phyloP scores from a whole-genome alignment of 148 eudicot genomes.

The Rhododendron simsii region DNA sequence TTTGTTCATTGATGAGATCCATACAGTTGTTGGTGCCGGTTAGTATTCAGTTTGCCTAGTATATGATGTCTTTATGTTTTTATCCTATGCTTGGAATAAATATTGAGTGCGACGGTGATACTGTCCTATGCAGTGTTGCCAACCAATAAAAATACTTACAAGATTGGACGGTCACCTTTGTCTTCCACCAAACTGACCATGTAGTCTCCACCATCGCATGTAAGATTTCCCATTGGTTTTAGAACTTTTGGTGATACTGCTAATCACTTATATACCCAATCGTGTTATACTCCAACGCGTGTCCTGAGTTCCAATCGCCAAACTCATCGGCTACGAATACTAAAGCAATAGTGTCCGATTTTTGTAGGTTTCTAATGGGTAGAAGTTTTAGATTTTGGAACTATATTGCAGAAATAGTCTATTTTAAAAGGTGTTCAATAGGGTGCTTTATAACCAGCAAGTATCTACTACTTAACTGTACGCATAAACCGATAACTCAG shows the following conservation, averaged over 20 bases:
- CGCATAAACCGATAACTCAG: no score
- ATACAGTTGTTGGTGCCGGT: constrained; percentile 99
- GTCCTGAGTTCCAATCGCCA: not conserved
- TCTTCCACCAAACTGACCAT: not conserved
- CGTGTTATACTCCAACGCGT: not conserved
- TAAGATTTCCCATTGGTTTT: not conserved
- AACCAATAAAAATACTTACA: not conserved
- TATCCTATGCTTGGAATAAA: not conserved
- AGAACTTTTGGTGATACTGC: not conserved
- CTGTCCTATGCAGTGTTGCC: not conserved
- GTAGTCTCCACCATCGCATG: not conserved
- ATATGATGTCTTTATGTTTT: not conserved
- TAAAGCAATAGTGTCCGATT: not conserved
- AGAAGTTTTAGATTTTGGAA: not conserved
- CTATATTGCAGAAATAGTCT: not conserved
- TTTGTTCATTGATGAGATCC: constrained; percentile 92
- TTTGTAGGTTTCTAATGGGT: not conserved
- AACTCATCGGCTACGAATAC: not conserved
- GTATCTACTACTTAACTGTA: no score
- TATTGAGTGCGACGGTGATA: not conserved
- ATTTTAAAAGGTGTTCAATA: not conserved
- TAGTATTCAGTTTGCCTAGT: constrained; percentile 16
- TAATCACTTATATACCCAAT: not conserved
- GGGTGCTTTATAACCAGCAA: not conserved
- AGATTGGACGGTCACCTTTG: not conserved